Percentiles rank a stretch among this genome's conserved stretches.
phyloP scores from a whole-genome alignment of 345 rosid genomes.

The Brassica rapa region DNA sequence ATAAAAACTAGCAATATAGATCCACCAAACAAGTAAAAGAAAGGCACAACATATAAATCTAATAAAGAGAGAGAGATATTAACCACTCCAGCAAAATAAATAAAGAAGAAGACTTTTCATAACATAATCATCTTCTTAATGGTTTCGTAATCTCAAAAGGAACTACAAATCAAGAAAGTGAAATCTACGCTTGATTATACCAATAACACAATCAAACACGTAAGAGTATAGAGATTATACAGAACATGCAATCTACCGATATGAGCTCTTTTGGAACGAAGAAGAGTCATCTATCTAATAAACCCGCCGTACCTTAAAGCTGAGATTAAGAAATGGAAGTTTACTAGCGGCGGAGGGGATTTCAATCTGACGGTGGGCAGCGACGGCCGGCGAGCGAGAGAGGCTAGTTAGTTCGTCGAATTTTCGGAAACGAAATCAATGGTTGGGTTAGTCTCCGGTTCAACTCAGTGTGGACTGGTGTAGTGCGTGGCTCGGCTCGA shows the following conservation, averaged over 20 bases:
- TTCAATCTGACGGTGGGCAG: slow-evolving; percentile 9
- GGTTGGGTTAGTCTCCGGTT: background rate
- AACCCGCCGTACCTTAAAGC: slow-evolving; percentile 2
- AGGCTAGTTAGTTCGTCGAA: slow-evolving; percentile 6
- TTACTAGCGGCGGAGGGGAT: background rate
- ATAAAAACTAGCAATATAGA: background rate
- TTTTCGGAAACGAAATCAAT: background rate
- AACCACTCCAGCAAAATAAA: slow-evolving; percentile 16
- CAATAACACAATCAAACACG: background rate
- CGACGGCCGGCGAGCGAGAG: slow-evolving; percentile 30
- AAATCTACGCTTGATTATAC: background rate
- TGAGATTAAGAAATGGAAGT: background rate
- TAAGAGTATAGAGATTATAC: background rate
- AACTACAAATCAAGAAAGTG: no score
- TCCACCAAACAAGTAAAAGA: slow-evolving; percentile 34
- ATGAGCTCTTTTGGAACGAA: slow-evolving; percentile 19
- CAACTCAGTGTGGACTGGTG: background rate
- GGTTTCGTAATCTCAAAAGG: background rate
- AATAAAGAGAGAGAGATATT: background rate
- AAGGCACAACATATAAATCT: background rate
- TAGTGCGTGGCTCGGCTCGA: background rate
- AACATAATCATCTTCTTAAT: background rate
- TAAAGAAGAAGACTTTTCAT: background rate
- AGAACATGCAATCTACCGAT: slow-evolving; percentile 14
- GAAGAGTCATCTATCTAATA: slow-evolving; percentile 9